Evolutionary conservation across 2,329 filamentous ascomycete genomes (phyloP).

Genomic region (Sordariomycetes sp.): DNA sequence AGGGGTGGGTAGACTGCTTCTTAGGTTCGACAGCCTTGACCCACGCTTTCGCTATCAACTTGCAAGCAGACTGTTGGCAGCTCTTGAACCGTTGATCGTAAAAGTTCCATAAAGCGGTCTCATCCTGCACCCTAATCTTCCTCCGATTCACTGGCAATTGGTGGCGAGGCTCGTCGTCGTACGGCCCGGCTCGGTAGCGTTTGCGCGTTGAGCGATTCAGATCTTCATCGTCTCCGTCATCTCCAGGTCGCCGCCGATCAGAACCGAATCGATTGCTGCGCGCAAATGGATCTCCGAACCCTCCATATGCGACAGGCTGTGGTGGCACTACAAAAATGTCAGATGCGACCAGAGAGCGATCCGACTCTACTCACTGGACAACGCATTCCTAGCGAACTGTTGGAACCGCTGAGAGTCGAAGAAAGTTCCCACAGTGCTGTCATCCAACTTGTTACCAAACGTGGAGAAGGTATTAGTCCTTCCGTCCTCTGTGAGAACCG

Average conservation of each 20-base stretch:
- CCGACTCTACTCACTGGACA: no score
- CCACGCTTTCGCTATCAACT: constrained; percentile 66
- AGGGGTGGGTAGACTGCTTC: constrained; percentile 68
- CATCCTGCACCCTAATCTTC: constrained; percentile 43
- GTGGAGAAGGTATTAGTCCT: constrained; percentile 34
- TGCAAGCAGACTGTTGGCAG: constrained; percentile 63
- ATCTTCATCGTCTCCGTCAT: neutral
- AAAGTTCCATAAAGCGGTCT: constrained; percentile 45
- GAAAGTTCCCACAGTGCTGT: constrained; percentile 31
- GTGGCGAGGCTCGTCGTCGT: constrained; percentile 30
- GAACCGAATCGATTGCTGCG: neutral
- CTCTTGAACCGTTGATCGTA: constrained; percentile 54
- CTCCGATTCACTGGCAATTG: constrained; percentile 29
- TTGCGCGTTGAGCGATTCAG: constrained; percentile 2
- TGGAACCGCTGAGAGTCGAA: constrained; percentile 35
- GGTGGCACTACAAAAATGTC: no score
- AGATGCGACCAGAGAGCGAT: no score
- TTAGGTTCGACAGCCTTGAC: constrained; percentile 68
- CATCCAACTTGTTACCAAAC: constrained; percentile 26
- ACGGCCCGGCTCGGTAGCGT: constrained; percentile 5
- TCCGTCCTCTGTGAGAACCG: constrained; percentile 38
- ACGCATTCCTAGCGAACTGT: constrained; percentile 25
- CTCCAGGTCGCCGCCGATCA: constrained; percentile 1
- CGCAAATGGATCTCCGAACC: no score
- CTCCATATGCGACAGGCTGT: no score